A percentile compares a stretch with the other conserved stretches of the same genome.
Evolutionary conservation across 2,329 filamentous ascomycete species (phyloP).

Genomic region (Xylariaceae sp.): DNA sequence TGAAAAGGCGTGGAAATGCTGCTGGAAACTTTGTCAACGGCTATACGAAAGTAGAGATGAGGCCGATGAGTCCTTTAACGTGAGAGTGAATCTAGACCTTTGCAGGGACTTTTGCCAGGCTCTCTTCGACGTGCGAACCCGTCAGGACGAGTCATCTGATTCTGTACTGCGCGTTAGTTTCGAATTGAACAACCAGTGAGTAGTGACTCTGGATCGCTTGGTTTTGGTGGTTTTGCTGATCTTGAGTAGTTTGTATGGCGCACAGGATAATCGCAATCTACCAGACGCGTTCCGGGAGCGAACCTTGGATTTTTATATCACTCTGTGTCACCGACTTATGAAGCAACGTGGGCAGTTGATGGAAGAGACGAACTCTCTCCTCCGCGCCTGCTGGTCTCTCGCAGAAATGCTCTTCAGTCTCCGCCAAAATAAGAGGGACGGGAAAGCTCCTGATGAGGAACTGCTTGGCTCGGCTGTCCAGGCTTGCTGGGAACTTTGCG

Average conservation of each 20-base stretch:
- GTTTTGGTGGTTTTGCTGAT: conserved; percentile 2
- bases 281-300: conserved; percentile 85
- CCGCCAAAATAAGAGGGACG: conserved; percentile 74
- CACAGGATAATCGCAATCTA: conserved; percentile 71
- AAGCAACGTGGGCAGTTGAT: conserved; percentile 77
- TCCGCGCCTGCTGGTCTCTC: conserved; percentile 83
- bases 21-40: conserved; percentile 87
- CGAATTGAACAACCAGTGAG: conserved; percentile 85
- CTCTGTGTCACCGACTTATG: conserved; percentile 91
- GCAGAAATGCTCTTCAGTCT: conserved; percentile 92
- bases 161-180: conserved; percentile 89
- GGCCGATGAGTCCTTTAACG: conserved; percentile 59
- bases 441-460: conserved; percentile 72
- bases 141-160: conserved; percentile 73
- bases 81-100: conserved; percentile 73
- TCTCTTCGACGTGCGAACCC: conserved; percentile 78
- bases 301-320: conserved; percentile 91
- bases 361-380: conserved; percentile 77
- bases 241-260: conserved; percentile 68
- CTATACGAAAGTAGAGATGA: conserved; percentile 79
- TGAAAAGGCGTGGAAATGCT: conserved; percentile 87
- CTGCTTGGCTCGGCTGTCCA: conserved; percentile 83
- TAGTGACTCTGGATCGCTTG: conserved; percentile 26
- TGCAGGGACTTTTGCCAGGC: conserved; percentile 91
- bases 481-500: conserved; percentile 90